Evolutionary conservation across 192 early-diverging fungal genomes (phyloP).

Genomic region (Ramicandelaber brevisporus): DNA sequence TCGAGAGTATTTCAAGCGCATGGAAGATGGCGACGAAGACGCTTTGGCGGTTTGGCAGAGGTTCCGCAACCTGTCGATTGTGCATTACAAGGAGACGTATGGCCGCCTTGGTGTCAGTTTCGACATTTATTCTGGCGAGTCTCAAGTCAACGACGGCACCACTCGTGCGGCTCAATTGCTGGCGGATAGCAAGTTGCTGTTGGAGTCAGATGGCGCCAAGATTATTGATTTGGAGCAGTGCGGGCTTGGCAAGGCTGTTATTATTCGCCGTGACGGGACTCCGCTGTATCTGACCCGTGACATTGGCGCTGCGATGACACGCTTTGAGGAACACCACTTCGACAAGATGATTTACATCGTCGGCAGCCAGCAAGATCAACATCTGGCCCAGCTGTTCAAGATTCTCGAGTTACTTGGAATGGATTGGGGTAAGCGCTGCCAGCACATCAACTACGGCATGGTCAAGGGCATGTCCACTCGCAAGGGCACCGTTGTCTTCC

Average conservation of each 20-base stretch:
- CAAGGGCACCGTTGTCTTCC: slow-evolving; percentile 81
- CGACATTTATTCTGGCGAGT: slow-evolving; percentile 89
- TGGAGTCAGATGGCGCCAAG: slow-evolving; percentile 62
- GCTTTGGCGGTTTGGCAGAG: slow-evolving; percentile 62
- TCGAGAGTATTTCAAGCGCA: slow-evolving; percentile 72
- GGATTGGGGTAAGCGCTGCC: slow-evolving; percentile 57
- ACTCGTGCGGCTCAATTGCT: slow-evolving; percentile 40
- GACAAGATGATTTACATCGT: slow-evolving; percentile 88
- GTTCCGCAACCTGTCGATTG: slow-evolving; percentile 74
- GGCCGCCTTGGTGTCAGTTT: slow-evolving; percentile 74
- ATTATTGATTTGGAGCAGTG: slow-evolving; percentile 59
- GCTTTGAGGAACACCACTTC: slow-evolving; percentile 67
- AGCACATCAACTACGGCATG: slow-evolving; percentile 87
- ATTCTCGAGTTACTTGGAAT: slow-evolving; percentile 56
- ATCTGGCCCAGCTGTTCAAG: slow-evolving; percentile 89
- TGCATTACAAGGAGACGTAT: slow-evolving; percentile 80
- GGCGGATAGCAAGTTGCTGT: slow-evolving; percentile 35
- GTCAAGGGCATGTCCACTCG: slow-evolving; percentile 90
- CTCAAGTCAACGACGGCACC: slow-evolving; percentile 59
- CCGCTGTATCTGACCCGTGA: slow-evolving; percentile 89
- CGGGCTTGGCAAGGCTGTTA: slow-evolving; percentile 60
- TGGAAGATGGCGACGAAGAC: slow-evolving; percentile 76
- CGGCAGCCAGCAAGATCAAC: slow-evolving; percentile 66
- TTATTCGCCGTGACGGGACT: slow-evolving; percentile 77
- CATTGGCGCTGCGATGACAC: slow-evolving; percentile 82